Evolutionary conservation across 352 stramenopile genomes (phyloP), one percentile per base, ranked within the genome.

Genomic region (Phytophthora citrophthora): DNA sequence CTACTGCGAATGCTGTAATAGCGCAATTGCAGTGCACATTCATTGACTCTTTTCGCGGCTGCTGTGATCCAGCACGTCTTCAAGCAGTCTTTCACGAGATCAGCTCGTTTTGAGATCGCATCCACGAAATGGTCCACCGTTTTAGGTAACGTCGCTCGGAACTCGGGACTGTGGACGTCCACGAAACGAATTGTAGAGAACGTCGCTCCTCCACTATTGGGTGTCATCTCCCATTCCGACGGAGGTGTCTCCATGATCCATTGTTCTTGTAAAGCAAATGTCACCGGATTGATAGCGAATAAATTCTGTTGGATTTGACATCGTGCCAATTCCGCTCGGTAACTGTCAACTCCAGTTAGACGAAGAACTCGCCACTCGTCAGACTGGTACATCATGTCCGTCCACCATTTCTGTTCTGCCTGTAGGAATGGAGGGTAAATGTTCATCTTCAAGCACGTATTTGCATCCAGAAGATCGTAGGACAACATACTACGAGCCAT

Each of bases 61-160:
- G 83, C 83, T 8, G 83, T 52, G 18, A 96, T 53, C 89, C 89
- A 96, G 68, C 86, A 93, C 7, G 79, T 93, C 54, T 88, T 90
- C 8, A 96, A 61, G 24, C 83, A 93, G 40, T 96, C 89, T 48
- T 93, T 94, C 13, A 96, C 89, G 2, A 95, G 77, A 34, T 96
- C 88, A 1, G 88, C 82, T 24, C 84, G 80, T 7, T 75, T 71
- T 13, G 88, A 83, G 3, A 98, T 77, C 16, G 89, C 86, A 16
- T 94, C 83, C 12, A 93, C 81, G 61, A 98, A 98, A 54, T 93
- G 82, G 5, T 89, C 75, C 10, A 97, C 77, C 4, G 85, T 92
- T 40, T 91, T 78, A 0, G 92, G 93, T 6, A 97, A 70, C 13
- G 74, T 59, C 1, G 74, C 59, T 7, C 78, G 64, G 71, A 98